These are phyloP conservation scores for Zymoseptoria crescenta DNA, from an alignment of 2,329 filamentous ascomycete genomes.

Conservation along the genomic window DNA sequence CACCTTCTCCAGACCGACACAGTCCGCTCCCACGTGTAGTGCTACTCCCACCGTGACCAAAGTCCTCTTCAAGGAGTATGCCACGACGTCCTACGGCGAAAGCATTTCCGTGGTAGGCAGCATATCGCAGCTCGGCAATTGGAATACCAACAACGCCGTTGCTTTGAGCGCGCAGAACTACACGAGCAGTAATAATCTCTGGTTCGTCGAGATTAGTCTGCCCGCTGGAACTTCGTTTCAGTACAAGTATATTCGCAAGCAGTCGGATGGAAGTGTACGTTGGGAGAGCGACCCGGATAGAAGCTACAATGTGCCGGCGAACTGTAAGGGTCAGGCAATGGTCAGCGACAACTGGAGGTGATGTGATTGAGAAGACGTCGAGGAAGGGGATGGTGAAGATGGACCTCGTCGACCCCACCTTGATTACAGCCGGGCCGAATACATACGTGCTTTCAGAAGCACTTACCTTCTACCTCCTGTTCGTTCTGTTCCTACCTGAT, in stretches of 20 bases:
- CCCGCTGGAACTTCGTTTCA: constrained; percentile 48
- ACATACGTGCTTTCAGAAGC: no score
- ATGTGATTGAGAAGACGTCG: background rate
- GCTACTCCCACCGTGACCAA: constrained; percentile 27
- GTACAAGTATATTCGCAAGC: constrained; percentile 62
- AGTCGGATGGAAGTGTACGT: constrained; percentile 43
- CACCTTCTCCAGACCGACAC: constrained; percentile 19
- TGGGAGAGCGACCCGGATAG: constrained; percentile 47
- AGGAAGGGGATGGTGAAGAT: no score
- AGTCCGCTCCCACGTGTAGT: constrained; percentile 17
- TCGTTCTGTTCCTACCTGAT: no score
- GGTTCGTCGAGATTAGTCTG: constrained; percentile 48
- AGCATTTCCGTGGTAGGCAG: constrained; percentile 59
- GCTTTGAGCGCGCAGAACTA: constrained; percentile 53
- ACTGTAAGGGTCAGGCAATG: constrained; percentile 14
- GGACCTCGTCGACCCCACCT: no score
- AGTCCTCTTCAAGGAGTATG: constrained; percentile 33
- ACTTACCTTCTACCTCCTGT: no score
- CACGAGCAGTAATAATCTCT: constrained; percentile 50
- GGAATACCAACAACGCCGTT: constrained; percentile 48
- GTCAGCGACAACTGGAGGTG: constrained; percentile 21
- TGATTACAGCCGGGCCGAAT: no score
- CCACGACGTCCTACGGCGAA: constrained; percentile 51
- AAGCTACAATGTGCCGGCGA: constrained; percentile 12
- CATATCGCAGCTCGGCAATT: constrained; percentile 50